Evolutionary conservation across 495 filamentous ascomycete genomes (phyloP), one percentile per base, ranked within the genome.

Genomic region (Bombardia bombarda): DNA sequence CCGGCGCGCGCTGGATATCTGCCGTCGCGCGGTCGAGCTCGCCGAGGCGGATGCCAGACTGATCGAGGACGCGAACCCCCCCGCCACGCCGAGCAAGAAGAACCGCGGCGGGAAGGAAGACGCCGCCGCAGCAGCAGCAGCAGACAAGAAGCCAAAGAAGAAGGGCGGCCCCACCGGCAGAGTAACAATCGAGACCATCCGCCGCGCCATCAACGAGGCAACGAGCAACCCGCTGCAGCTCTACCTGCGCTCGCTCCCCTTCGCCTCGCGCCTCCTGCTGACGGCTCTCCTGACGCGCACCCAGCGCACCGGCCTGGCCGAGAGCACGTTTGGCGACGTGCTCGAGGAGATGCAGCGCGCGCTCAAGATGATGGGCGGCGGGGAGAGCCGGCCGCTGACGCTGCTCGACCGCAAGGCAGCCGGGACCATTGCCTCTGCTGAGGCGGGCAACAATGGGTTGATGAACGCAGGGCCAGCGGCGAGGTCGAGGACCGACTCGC

Each of bases 131-230:
- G 22, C 23, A 4, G 14, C 13, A 9, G 3, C 31, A 18, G 56
- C 26, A n/a, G 28, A 17, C 23, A 38, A 41, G 36, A 45, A 46
- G 28, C 38, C 43, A 9, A 62, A 49, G 45, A 58, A 52, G 48
- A 38, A 46, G 18, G 43, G 47, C 9, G 42, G 40, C 17, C 37
- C 51, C 1, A 40, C 59, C 1, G 69, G 85, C 46, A 61, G 77
- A 22, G 92, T 96, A 24, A 96, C 89, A 0, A 97, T 97, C 52
- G 79, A 84, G 25, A 94, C 87, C 1, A 80, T 98, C 52, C 94
- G 94, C 53, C 77, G 86, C 58, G 92, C 92, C 14, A 97, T 99
- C 60, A 82, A 83, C 53, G 93, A 99, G 66, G 88, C 90, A 1
- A 97, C 92, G 1, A 87, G 83, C 1, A 94, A 83, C 46, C 90